These are phyloP conservation scores for Plantago major DNA, from an alignment of 257 asterid genomes.

Conservation along the genomic window DNA sequence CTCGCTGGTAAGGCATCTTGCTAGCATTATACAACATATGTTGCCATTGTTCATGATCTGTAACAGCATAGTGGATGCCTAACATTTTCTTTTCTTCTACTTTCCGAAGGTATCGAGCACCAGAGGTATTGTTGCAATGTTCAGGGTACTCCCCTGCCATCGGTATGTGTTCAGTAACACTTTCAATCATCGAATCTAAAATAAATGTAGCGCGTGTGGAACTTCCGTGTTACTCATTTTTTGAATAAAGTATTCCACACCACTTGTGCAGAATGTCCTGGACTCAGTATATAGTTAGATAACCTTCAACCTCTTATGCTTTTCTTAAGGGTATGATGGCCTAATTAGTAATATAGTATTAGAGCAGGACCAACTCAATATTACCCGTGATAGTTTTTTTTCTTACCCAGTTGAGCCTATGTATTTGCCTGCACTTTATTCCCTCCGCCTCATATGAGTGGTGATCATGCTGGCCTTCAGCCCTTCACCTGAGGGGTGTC, in stretches of 20 bases:
- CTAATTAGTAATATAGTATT: too few species aligned
- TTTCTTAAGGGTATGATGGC: too few species aligned
- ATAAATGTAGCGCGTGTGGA: not conserved
- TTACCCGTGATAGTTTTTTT: too few species aligned
- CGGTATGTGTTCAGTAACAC: constrained; percentile 46
- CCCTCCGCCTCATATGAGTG: too few species aligned
- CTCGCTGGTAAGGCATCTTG: constrained; percentile 79
- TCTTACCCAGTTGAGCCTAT: too few species aligned
- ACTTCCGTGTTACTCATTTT: not conserved
- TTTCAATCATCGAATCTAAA: not conserved
- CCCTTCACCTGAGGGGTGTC: too few species aligned
- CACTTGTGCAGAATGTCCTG: too few species aligned
- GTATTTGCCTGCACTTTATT: too few species aligned
- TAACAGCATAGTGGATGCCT: constrained; percentile 21
- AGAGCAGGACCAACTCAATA: too few species aligned
- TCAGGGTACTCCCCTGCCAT: constrained; percentile 77
- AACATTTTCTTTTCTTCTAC: constrained; percentile 4
- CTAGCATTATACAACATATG: constrained; percentile 1
- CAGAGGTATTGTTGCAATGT: constrained; percentile 85
- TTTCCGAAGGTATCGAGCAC: constrained; percentile 86
- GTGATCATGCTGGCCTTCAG: too few species aligned
- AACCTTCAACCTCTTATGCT: too few species aligned
- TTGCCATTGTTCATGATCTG: not conserved
- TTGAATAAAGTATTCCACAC: not conserved
- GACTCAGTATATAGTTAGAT: too few species aligned